These are phyloP conservation scores for Penicillium sp. DNA, from an alignment of 2,329 filamentous ascomycete species.

Conservation along the genomic window DNA sequence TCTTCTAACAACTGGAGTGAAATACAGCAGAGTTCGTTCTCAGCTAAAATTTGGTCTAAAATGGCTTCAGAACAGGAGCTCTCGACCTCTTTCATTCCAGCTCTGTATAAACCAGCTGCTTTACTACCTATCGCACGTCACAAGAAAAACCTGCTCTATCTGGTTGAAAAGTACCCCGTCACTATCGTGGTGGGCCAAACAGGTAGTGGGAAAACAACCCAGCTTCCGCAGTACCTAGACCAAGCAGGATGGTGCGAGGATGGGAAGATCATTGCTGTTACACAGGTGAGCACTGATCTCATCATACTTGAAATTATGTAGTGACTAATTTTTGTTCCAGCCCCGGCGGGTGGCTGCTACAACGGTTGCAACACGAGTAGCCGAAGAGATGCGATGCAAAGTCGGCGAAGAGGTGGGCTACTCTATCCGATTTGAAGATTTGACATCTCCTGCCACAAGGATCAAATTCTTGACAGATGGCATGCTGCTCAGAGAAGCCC, in stretches of 20 bases:
- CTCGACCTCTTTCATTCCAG: conserved; percentile 62
- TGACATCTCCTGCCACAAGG: conserved; percentile 76
- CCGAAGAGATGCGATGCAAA: conserved; percentile 82
- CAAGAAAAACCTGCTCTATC: conserved; percentile 73
- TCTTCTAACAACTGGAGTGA: background rate
- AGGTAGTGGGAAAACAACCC: conserved; percentile 92
- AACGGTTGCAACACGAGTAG: conserved; percentile 82
- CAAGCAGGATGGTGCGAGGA: conserved; percentile 83
- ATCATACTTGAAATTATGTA: background rate
- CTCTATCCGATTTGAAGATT: conserved; percentile 87
- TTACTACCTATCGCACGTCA: conserved; percentile 86
- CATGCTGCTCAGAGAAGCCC: conserved; percentile 81
- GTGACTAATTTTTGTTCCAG: conserved; percentile 45
- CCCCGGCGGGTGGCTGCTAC: conserved; percentile 87
- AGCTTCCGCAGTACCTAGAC: conserved; percentile 88
- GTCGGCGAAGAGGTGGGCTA: conserved; percentile 90
- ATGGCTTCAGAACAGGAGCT: conserved; percentile 47
- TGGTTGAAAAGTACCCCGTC: conserved; percentile 78
- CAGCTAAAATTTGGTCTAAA: conserved; percentile 5
- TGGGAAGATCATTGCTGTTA: conserved; percentile 80
- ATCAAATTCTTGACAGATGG: conserved; percentile 98
- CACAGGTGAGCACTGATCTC: conserved; percentile 66
- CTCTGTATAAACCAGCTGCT: conserved; percentile 78
- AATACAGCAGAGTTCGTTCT: background rate
- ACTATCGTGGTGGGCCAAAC: conserved; percentile 92